Base-by-base conservation (phyloP, 176 grass and related monocot genomes). In the Aegilops sharonensis region DNA sequence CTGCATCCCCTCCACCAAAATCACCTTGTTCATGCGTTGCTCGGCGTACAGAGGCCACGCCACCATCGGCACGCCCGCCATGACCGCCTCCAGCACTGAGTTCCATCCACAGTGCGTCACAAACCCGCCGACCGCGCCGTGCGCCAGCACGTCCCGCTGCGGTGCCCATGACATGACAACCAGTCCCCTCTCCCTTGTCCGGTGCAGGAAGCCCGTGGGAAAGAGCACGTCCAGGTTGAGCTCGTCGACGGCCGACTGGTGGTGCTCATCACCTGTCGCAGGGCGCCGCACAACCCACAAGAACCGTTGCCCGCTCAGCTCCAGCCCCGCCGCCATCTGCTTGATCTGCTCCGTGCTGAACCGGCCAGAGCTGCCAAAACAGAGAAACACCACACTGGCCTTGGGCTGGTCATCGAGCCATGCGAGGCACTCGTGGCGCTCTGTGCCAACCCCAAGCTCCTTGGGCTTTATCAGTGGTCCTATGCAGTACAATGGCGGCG, bases 91-190 rank as follows among this genome's bases (percentile, higher is more conserved):
- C 24, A 87, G 35, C 72, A 90, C 79, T 0, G 88, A 90, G 75
- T 87, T 93, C 88, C 84, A 93, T 0, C 88, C 91, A 47, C 91
- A 93, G 42, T 93, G 91, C 11, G 91, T 93, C 0, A 93, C 77
- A 79, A 95, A 93, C 0, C 75, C 87, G 8, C 72, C 84, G 9
- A 72, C 25, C 1, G 85, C 84, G 64, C 59, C 31, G 25, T 91
- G 89, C 0, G 59, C 57, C 6, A 91, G 75, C 11, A 88, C 81
- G 0, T 91, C 43, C 30, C 61, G 57, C 60, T 91, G 89, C 61
- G 89, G 89, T 14, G 80, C 89, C 89, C 71, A 74, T 6, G 71
- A 45, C 71, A 47, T 74, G 71, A 74, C 23, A 2, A 74, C 42
- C 42, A 45, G 42, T 45, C 42, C 42, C 42, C 42, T 45, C 40